Evolutionary conservation across 225 moss, liverwort and hornwort species (phyloP), one percentile per base, ranked within the genome.

Genomic region (Marchantia polymorpha): DNA sequence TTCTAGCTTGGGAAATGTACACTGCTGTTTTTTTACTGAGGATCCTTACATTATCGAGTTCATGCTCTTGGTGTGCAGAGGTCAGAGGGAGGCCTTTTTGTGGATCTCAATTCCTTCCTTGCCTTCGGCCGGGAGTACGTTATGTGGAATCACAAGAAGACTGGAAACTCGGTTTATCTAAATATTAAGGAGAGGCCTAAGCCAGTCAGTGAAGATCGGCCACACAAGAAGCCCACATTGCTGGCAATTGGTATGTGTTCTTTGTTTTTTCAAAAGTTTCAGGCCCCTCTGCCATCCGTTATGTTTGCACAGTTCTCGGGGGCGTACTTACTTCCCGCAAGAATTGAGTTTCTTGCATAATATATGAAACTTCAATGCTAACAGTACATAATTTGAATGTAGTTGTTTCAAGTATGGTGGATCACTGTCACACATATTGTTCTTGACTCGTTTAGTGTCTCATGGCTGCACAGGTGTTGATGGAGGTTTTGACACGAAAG

Each of bases 71-170:
- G 25, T 80, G 26, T 92, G 87, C 93, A 97, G 97, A 93, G 90
- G 83, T 99, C 99, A 48, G 99, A 91, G 72, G 99, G 99, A 72
- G 99, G 99, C 61, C 81, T 99, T 72, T 99, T 90, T 79, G 90
- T 99, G 58, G 99, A 99, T 88, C 64, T 99, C 70, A 75, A 84
- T 81, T 90, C 99, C 27, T 99, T 99, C 89, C 89, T 99, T 82
- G 99, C 99, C 48, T 99, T 99, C 79, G 99, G 99, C 74, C 95
- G 83, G 50, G 95, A 99, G 25, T 90, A 92, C 56, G 99, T 94
- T 22, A 74, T 91, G 87, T 99, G 95, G 99, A 99, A 99, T 83
- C 95, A 85, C 80, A 85, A 92, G 52, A 99, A 95, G 84, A 92
- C 99, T 25, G 92, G 92, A 48, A 90, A 94, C 82, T 85, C 95